Base-by-base conservation (phyloP, 768 basidiomycete genomes). In the Leccinum variicolor region DNA sequence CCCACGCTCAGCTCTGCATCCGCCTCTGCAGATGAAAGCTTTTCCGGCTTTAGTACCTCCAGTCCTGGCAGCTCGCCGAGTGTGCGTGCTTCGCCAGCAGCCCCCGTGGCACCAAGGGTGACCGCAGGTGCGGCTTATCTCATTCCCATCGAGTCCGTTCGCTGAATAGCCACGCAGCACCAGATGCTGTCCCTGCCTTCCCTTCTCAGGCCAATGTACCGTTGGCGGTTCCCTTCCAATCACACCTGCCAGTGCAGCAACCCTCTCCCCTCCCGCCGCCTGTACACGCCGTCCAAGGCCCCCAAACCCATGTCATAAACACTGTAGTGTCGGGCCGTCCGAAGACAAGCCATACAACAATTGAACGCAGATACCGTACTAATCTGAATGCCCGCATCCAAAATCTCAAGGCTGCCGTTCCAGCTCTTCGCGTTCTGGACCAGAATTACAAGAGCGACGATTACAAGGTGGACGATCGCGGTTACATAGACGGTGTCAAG, bases 271-370 rank as follows among this genome's bases (percentile, higher is more conserved):
- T 80, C 10, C 76, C 67, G 6, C 62, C 68, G n/a, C 66, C 67
- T 1, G 54, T 64, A 14, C 66, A 74, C 28, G 34, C 60, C 1
- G 10, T 52, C n/a, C 62, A 71, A 4, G 68, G 61, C 19, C 57
- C 66, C 17, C 68, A 67, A 29, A 68, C 64, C 2, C 68, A 64
- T 26, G 47, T 62, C 47, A 66, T 63, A 53, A 62, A 57, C 56
- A 55, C 62, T 43, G 25, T 59, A 23, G 47, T 60, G 19, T 63
- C 55, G 13, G 65, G 28, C 34, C 70, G 58, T 55, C 72, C 61
- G n/a, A 94, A 93, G 74, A 93, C 92, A 0, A 89, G 87, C 63
- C 92, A 94, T 67, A 94, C 92, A 4, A 92, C 91, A 21, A 93
- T 94, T 58, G 92, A 94, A 72, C 82, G 92, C 10, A 82, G 92